Percentiles rank a stretch among this genome's conserved stretches.
Evolutionary conservation across 108 stramenopile genomes (phyloP).

Genomic region (Fistulifera pelliculosa): DNA sequence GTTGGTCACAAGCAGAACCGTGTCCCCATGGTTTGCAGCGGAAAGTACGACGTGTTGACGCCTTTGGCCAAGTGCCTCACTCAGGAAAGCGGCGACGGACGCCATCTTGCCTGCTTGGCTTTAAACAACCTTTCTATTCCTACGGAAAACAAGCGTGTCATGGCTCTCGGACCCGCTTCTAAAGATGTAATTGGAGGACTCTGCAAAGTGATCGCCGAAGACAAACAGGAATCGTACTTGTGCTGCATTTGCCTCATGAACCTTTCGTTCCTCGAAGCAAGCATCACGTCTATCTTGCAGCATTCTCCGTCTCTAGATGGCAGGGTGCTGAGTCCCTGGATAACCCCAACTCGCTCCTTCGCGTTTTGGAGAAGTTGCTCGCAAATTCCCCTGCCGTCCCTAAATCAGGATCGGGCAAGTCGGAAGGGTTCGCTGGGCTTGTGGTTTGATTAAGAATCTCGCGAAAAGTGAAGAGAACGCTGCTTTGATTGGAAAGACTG

Average conservation of each 20-base stretch:
- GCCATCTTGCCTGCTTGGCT: conserved; percentile 83
- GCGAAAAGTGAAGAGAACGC: conserved; percentile 83
- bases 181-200: conserved; percentile 83
- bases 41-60: conserved; percentile 83
- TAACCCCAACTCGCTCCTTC: conserved; percentile 74
- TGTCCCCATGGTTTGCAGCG: conserved; percentile 86
- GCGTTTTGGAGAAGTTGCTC: conserved; percentile 74
- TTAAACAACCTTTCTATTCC: conserved; percentile 91
- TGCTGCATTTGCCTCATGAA: conserved; percentile 94
- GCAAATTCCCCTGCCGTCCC: conserved; percentile 83
- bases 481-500: conserved; percentile 78
- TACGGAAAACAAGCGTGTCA: conserved; percentile 88
- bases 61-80: conserved; percentile 83
- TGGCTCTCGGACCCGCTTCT: conserved; percentile 79
- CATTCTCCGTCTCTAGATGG: conserved; percentile 70
- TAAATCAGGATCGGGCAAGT: conserved; percentile 85
- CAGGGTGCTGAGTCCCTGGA: conserved; percentile 52
- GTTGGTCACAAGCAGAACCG: conserved; percentile 92
- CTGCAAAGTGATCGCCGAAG: conserved; percentile 84
- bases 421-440: conserved; percentile 90
- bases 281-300: conserved; percentile 80
- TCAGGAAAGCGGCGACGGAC: conserved; percentile 81
- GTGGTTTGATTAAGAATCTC: conserved; percentile 89
- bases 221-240: conserved; percentile 88
- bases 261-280: conserved; percentile 86